phyloP scores from a whole-genome alignment of 2,329 filamentous ascomycete species.

The Cylindrodendrum hubeiense region DNA sequence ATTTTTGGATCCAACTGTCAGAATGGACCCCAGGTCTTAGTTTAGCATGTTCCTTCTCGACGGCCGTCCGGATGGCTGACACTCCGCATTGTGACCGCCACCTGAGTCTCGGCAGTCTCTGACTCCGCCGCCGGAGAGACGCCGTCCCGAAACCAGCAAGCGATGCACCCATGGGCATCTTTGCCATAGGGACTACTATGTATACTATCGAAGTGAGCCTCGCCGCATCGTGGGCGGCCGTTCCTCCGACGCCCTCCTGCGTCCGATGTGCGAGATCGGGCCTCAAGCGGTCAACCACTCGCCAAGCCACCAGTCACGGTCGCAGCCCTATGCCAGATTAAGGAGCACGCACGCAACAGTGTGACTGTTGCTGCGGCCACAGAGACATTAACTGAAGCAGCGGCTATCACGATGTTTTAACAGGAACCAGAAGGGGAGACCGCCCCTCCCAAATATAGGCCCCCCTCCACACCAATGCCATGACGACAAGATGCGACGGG shows the following conservation, averaged over 20 bases:
- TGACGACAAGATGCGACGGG: conserved; percentile 22
- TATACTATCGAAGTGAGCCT: not conserved
- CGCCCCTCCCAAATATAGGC: conserved; percentile 1
- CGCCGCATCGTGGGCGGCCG: not conserved
- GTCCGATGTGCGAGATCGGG: conserved; percentile 11
- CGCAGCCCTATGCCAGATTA: not conserved
- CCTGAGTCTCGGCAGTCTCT: not conserved
- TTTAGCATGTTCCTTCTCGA: not conserved
- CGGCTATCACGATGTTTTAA: not conserved
- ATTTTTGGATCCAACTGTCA: not conserved
- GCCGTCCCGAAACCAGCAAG: not conserved
- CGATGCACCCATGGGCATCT: not conserved
- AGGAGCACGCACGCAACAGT: not conserved
- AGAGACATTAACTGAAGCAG: not conserved
- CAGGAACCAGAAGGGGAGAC: not conserved
- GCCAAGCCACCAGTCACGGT: not conserved
- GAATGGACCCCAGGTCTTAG: not conserved
- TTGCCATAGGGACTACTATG: not conserved
- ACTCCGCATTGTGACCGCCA: not conserved
- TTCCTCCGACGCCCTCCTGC: not conserved
- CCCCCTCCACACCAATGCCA: conserved; percentile 19
- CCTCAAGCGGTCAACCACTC: conserved; percentile 3
- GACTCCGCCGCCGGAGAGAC: not conserved
- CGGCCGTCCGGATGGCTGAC: not conserved
- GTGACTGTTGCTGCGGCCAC: not conserved